Evolutionary conservation across 1,139 yeast species (phyloP).

Genomic region (Kodamaea sp.): DNA sequence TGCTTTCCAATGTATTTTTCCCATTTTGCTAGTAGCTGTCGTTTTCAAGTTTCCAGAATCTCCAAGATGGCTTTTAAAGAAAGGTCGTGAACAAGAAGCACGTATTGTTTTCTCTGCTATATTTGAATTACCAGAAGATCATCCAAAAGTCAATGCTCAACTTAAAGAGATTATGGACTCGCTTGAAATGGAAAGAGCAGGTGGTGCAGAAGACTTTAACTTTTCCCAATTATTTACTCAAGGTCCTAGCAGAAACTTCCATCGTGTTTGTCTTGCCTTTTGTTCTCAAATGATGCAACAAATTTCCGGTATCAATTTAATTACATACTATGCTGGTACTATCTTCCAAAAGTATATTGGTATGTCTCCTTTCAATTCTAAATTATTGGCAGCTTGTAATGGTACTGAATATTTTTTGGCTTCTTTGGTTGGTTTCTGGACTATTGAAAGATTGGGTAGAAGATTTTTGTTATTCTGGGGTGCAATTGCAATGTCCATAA

Average conservation of each 20-base stretch:
- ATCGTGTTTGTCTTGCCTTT: conserved; percentile 44
- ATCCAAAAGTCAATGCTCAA: conserved; percentile 25
- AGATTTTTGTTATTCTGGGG: conserved; percentile 50
- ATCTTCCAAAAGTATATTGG: conserved; percentile 43
- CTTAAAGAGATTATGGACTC: conserved; percentile 30
- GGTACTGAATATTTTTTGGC: conserved; percentile 37
- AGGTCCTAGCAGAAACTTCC: conserved; percentile 45
- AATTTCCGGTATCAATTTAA: conserved; percentile 39
- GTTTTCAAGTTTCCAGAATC: conserved; percentile 20
- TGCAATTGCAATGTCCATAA: conserved; percentile 44
- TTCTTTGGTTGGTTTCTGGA: conserved; percentile 40
- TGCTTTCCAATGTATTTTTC: conserved; percentile 43
- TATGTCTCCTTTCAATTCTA: conserved; percentile 33
- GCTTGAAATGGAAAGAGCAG: conserved; percentile 23
- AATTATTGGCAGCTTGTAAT: conserved; percentile 31
- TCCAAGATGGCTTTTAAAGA: conserved; percentile 24
- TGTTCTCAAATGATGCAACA: conserved; percentile 48
- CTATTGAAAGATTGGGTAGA: conserved; percentile 54
- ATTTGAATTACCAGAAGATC: conserved; percentile 30
- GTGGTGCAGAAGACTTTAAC: conserved; percentile 23
- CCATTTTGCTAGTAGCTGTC: conserved; percentile 18
- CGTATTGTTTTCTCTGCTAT: conserved; percentile 44
- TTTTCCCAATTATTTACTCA: conserved; percentile 28
- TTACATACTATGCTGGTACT: conserved; percentile 43
- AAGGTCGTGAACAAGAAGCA: conserved; percentile 46